Percentiles rank a stretch among this genome's conserved stretches.
These are phyloP conservation scores for Narthecium ossifragum DNA, from an alignment of 106 monocot genomes.

Conservation along the genomic window DNA sequence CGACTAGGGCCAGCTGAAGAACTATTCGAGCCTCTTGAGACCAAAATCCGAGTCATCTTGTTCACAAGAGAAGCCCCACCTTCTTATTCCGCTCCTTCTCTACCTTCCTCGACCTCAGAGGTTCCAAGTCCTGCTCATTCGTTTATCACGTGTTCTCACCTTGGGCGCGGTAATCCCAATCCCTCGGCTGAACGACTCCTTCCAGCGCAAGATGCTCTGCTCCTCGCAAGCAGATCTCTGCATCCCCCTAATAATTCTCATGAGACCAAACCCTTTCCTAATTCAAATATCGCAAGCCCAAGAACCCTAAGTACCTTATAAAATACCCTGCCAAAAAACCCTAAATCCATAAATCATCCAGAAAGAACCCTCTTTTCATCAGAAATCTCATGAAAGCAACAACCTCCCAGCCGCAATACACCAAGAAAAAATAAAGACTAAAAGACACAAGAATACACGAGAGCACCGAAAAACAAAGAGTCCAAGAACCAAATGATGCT, in stretches of 20 bases:
- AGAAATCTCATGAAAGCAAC: not conserved
- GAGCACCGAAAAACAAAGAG: not conserved
- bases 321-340: constrained; percentile 11
- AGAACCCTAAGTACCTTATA: not conserved
- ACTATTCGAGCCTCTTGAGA: constrained; percentile 55
- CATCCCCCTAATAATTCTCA: constrained; percentile 58
- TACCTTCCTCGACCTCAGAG: constrained; percentile 19
- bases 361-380: not conserved
- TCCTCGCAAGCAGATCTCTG: constrained; percentile 26
- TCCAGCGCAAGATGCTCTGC: constrained; percentile 21
- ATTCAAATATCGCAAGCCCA: not conserved
- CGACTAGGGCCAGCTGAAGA: constrained; percentile 66
- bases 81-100: not conserved
- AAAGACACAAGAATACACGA: not conserved
- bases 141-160: constrained; percentile 82
- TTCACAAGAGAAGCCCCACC: not conserved
- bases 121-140: constrained; percentile 6
- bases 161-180: constrained; percentile 41
- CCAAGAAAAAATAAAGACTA: not conserved
- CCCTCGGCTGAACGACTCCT: constrained; percentile 37
- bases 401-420: not conserved
- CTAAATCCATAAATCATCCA: not conserved
- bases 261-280: constrained; percentile 21
- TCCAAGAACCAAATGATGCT: too few relatives aligned
- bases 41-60: constrained; percentile 81